Evolutionary conservation across 192 early-diverging fungal genomes (phyloP).

Genomic region (Gigaspora rosea): DNA sequence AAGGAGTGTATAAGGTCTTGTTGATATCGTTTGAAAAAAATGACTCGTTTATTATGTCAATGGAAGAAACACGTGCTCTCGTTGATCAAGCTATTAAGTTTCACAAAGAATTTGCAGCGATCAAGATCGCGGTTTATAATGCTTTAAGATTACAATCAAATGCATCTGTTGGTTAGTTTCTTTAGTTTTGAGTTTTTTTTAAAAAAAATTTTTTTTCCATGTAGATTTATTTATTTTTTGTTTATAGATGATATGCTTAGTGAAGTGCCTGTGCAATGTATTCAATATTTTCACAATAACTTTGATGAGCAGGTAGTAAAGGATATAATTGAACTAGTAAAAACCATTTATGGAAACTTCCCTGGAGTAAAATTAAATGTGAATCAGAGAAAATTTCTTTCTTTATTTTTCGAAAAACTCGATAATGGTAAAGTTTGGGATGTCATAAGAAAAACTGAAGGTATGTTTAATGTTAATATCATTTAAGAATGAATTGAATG

Average conservation of each 20-base stretch:
- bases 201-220: neutral
- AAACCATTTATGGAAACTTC: constrained; percentile 10
- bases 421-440: constrained; percentile 1
- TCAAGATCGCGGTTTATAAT: constrained; percentile 8
- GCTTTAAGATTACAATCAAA: neutral
- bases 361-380: constrained; percentile 7
- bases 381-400: neutral
- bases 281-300: constrained; percentile 10
- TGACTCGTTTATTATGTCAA: neutral
- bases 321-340: constrained; percentile 6
- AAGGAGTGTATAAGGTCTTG: neutral
- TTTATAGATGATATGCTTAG: constrained; percentile 6
- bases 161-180: constrained; percentile 1
- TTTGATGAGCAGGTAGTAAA: neutral
- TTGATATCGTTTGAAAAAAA: neutral
- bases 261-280: neutral
- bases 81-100: neutral
- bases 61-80: neutral
- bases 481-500: neutral
- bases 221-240: neutral
- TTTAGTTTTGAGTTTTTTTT: neutral
- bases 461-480: neutral
- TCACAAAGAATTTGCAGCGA: neutral
- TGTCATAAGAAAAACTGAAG: neutral
- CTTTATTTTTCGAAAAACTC: neutral